phyloP scores from a whole-genome alignment of 2,329 filamentous ascomycete genomes.

The Rasamsonia emersonii region DNA sequence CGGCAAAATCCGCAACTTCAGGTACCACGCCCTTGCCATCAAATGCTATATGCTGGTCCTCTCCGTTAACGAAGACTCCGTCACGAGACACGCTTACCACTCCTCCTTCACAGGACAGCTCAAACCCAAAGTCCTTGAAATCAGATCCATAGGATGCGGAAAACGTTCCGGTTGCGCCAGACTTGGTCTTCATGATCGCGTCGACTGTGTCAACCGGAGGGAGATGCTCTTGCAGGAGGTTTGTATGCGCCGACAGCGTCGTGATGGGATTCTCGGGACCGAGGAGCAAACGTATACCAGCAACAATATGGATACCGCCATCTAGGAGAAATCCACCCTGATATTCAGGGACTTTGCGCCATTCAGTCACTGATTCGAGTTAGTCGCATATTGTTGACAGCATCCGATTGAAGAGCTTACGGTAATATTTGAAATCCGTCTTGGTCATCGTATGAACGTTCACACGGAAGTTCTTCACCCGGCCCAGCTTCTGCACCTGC shows the following conservation, averaged over 20 bases:
- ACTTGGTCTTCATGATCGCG: slow-evolving; percentile 39
- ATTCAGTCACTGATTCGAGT: slow-evolving; percentile 37
- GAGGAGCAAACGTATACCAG: slow-evolving; percentile 43
- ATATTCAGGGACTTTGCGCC: slow-evolving; percentile 49
- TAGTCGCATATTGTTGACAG: background rate
- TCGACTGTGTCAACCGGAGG: slow-evolving; percentile 51
- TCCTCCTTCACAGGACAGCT: no score
- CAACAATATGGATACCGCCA: slow-evolving; percentile 49
- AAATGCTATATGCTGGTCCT: no score
- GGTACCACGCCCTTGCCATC: no score
- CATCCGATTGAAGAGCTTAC: slow-evolving; percentile 20
- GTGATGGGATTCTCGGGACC: slow-evolving; percentile 34
- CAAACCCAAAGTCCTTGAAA: no score
- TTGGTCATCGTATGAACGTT: slow-evolving; percentile 38
- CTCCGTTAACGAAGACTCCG: no score
- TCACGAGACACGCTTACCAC: no score
- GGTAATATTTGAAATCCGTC: slow-evolving; percentile 46
- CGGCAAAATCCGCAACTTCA: no score
- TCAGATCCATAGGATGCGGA: no score
- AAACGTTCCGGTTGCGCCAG: slow-evolving; percentile 44
- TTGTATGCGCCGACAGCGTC: slow-evolving; percentile 41
- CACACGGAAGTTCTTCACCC: slow-evolving; percentile 42
- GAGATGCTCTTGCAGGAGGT: slow-evolving; percentile 43
- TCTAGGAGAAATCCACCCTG: slow-evolving; percentile 54
- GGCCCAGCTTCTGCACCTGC: slow-evolving; percentile 40